Conservation (phyloP, 169 alveolate species). For the Miamiensis avidus region DNA sequence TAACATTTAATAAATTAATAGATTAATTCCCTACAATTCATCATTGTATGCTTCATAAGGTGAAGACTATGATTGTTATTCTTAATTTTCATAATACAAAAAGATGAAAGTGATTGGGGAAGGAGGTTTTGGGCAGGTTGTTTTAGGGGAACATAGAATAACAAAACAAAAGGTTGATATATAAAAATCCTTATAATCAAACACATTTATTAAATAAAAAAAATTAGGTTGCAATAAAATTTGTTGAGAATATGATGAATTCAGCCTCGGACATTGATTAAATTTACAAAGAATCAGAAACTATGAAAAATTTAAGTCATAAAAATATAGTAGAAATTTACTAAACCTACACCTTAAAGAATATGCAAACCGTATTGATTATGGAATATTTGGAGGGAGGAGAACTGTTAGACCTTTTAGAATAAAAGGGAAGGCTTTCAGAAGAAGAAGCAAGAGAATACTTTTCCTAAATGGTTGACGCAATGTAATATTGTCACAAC, state of each 20-base stretch:
- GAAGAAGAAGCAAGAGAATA: slow-evolving; percentile 56
- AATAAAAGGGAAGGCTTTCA: slow-evolving; percentile 35
- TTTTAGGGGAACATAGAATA: slow-evolving; percentile 48
- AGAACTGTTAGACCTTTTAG: slow-evolving; percentile 56
- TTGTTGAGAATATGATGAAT: slow-evolving; percentile 35
- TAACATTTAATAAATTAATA: too few relatives aligned
- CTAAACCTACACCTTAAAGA: slow-evolving; percentile 52
- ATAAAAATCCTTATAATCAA: too few relatives aligned
- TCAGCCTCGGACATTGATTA: slow-evolving; percentile 61
- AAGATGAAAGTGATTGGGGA: slow-evolving; percentile 53
- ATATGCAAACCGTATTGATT: slow-evolving; percentile 53
- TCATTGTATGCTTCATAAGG: slow-evolving; percentile 38
- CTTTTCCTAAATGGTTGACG: slow-evolving; percentile 60
- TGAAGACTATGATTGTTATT: slow-evolving; percentile 33
- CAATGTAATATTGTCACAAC: slow-evolving; percentile 64
- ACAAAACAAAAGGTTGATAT: slow-evolving; percentile 25
- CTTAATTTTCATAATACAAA: slow-evolving; percentile 48
- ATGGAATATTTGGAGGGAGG: slow-evolving; percentile 85
- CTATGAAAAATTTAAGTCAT: slow-evolving; percentile 62
- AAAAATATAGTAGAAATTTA: slow-evolving; percentile 68
- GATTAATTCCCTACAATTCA: neutral
- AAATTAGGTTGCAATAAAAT: slow-evolving; percentile 52
- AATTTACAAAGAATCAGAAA: slow-evolving; percentile 71
- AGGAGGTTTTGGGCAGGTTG: slow-evolving; percentile 79
- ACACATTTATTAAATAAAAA: neutral